Conservation (phyloP, 2,329 filamentous ascomycete species). For the Xylaria sp. region DNA sequence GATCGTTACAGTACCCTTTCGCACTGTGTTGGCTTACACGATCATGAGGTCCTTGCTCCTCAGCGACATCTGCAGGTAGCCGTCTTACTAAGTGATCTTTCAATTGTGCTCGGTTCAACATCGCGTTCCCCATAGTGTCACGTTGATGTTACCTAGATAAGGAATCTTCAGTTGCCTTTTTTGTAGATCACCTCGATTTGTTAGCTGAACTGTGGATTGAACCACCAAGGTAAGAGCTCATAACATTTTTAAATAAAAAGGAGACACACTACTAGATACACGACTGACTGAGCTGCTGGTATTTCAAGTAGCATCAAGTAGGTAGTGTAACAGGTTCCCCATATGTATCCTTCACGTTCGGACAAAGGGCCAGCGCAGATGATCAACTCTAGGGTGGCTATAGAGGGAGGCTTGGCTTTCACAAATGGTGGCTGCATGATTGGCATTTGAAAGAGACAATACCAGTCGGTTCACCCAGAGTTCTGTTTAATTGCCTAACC, state of each 20-base stretch:
- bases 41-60: not conserved
- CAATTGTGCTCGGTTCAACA: not conserved
- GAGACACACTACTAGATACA: not conserved
- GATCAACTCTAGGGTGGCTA: constrained; percentile 10
- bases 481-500: constrained; percentile 20
- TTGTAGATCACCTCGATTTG: not conserved
- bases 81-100: not conserved
- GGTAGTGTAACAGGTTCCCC: constrained; percentile 3
- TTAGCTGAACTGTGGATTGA: not conserved
- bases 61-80: not conserved
- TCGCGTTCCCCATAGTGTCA: constrained; percentile 5
- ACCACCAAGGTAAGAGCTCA: not conserved
- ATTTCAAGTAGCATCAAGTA: not conserved
- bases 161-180: not conserved
- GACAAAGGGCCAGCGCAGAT: constrained; percentile 28
- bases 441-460: constrained; percentile 9
- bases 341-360: constrained; percentile 2
- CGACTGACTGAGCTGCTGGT: not conserved
- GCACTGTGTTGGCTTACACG: not conserved
- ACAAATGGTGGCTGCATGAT: constrained; percentile 19
- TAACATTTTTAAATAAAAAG: not conserved
- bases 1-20: not conserved
- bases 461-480: constrained; percentile 12
- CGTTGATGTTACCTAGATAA: not conserved
- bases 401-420: constrained; percentile 1